Evolutionary conservation across 345 rosid genomes (phyloP), one percentile per base, ranked within the genome.

Genomic region (Camelina laxa): DNA sequence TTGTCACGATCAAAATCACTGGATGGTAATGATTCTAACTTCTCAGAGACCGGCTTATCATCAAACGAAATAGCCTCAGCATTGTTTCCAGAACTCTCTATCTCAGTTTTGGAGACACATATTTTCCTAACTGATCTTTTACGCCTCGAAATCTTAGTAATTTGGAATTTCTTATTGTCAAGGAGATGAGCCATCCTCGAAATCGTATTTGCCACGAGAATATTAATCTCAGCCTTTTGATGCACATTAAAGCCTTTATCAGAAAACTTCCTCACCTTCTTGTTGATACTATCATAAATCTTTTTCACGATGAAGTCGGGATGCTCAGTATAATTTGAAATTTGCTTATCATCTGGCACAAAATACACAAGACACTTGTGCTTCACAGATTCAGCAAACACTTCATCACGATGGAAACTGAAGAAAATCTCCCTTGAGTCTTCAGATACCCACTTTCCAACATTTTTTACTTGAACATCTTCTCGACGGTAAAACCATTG

Each of bases 401-500:
- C 87, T 69, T 84, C 96, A 75, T 91, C 97, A 3, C 80, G 85
- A 73, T 91, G 93, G 73, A 88, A 93, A 79, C 98, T 93, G 65
- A 88, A 93, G 69, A 93, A 91, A 31, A 93, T 81, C 61, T 89
- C 87, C 24, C 95, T 80, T 4, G 91, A 79, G 74, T 93, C 90
- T 50, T 71, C 70, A 9, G 82, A 82, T 66, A 80, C 80, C 94
- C 91, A 87, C 57, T 82, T 87, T 76, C 94, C 87, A 17, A 88
- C 84, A 4, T 85, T 81, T 50, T 83, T 87, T 74, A 67, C 79
- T 39, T 84, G 88, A 10, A 96, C 82, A 80, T 94, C 97, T 73
- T 87, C 96, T n/a, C 87, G 91, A 31, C 98, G 94, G 80, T 91
- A 93, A 81, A 94, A 87, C 97, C 97, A 91, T 60, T 93, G 94